Evolutionary conservation across 495 filamentous ascomycete species (phyloP).

Genomic region (Podospora fimiseda): DNA sequence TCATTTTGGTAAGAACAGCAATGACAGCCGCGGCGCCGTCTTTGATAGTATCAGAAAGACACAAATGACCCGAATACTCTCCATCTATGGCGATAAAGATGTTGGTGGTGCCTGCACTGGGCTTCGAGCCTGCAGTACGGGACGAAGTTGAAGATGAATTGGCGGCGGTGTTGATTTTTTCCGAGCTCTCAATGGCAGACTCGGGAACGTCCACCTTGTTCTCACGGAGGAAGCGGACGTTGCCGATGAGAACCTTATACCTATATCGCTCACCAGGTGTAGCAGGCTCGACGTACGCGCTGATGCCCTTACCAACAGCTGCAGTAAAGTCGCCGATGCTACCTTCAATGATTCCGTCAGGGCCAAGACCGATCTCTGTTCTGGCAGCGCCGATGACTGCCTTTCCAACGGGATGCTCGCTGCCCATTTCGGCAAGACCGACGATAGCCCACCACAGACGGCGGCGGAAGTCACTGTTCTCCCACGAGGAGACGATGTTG

Average conservation of each 20-base stretch:
- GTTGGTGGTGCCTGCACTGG: conserved; percentile 65
- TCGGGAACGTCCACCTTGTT: conserved; percentile 61
- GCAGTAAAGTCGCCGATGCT: conserved; percentile 79
- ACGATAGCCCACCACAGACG: conserved; percentile 91
- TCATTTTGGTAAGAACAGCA: conserved; percentile 74
- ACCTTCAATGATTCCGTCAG: conserved; percentile 72
- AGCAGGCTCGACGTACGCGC: conserved; percentile 71
- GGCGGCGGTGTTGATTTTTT: conserved; percentile 48
- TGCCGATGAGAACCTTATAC: conserved; percentile 79
- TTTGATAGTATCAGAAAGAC: conserved; percentile 86
- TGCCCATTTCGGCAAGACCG: conserved; percentile 86
- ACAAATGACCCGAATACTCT: conserved; percentile 70
- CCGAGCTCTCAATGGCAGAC: conserved; percentile 48
- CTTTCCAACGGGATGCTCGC: conserved; percentile 90
- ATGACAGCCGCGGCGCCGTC: conserved; percentile 76
- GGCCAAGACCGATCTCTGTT: conserved; percentile 60
- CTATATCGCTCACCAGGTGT: conserved; percentile 55
- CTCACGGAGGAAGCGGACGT: conserved; percentile 65
- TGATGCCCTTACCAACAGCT: conserved; percentile 77
- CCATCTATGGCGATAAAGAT: conserved; percentile 87
- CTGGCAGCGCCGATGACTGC: conserved; percentile 72
- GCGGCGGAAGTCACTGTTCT: conserved; percentile 57
- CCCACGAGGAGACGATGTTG: conserved; percentile 62
- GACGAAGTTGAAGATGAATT: conserved; percentile 21
- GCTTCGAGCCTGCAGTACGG: conserved; percentile 26